Conservation (phyloP, 257 asterid species). For the Capsicum chinense region DNA sequence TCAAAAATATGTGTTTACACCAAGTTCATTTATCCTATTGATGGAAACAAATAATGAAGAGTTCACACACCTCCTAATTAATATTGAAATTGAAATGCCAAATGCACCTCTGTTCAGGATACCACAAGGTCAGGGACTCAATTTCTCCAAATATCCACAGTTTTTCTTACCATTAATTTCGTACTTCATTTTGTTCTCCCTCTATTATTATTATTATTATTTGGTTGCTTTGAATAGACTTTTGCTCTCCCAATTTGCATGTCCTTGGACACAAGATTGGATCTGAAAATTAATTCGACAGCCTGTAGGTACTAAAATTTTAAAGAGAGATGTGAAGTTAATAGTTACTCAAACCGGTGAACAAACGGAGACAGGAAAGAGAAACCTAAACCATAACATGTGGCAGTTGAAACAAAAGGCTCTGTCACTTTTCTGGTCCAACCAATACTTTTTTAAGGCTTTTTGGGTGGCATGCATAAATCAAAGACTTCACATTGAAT, state of each 20-base stretch:
- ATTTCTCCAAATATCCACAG: neutral
- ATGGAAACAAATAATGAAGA: neutral
- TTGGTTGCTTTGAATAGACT: neutral
- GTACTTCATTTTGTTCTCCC: too few relatives aligned
- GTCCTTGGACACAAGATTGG: neutral
- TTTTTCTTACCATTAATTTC: neutral
- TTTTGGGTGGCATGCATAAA: neutral
- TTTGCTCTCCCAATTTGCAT: neutral
- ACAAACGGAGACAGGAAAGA: slow-evolving; percentile 13
- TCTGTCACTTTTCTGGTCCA: neutral
- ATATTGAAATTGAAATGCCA: neutral
- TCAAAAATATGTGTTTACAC: too few relatives aligned
- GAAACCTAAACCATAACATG: neutral
- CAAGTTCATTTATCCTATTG: too few relatives aligned
- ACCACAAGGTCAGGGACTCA: neutral
- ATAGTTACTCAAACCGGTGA: neutral
- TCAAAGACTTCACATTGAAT: neutral
- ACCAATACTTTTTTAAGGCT: neutral
- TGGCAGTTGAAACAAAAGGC: neutral
- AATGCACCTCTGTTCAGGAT: neutral
- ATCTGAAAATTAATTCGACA: neutral
- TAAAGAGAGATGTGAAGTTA: neutral
- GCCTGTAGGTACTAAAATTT: neutral
- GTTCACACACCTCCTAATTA: neutral
- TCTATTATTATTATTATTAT: neutral